Base-by-base conservation (phyloP, 208 protist species). In the Wallacemonas sp. region DNA sequence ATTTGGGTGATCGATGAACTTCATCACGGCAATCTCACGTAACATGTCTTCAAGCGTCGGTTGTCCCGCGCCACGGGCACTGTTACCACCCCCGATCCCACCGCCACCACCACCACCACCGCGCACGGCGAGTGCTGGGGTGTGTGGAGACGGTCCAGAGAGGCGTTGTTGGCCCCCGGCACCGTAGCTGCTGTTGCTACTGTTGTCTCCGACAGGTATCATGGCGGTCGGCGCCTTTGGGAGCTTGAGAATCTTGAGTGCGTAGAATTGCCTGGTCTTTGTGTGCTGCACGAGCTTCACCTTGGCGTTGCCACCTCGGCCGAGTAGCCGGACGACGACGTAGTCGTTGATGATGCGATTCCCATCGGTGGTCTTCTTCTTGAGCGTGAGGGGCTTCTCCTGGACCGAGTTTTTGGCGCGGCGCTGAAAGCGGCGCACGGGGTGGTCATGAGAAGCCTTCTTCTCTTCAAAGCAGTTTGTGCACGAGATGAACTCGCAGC, bases 11-110 rank as follows among this genome's bases (percentile, higher is more conserved):
- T 93, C 69, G 12, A 99, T 76, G 72, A 98, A 96, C 67, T 98
- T 98, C 91, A 99, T 95, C 26, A 99, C 96, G 22, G 95, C 87
- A 55, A 98, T 97, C 65, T 99, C 97, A 38, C 91, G 83, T 44
- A 90, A 68, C 22, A 98, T 69, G 66, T 93, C 81, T 50, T 93
- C 85, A 24, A 92, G 71, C 53, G 45, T 75, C 44, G 36, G 36
- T 33, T 63, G 39, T 0, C 37, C 21, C 12, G 21, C 37, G 5
- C 50, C 50, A 27, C 29, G 24, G 15, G 50, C 29, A 38, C 50
- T 34, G 50, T 55, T 30, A 5, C 34, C 55, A 39, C 5, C 2
- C 53, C 21, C 53, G 4, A 19, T 33, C 22, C 17, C 33, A 42
- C 30, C 22, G 53, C 9, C 27, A 42, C 12, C 37, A 42, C 10